Percentiles rank a stretch among this genome's conserved stretches.
phyloP scores from a whole-genome alignment of 345 rosid species.

The Boechera divaricarpa region DNA sequence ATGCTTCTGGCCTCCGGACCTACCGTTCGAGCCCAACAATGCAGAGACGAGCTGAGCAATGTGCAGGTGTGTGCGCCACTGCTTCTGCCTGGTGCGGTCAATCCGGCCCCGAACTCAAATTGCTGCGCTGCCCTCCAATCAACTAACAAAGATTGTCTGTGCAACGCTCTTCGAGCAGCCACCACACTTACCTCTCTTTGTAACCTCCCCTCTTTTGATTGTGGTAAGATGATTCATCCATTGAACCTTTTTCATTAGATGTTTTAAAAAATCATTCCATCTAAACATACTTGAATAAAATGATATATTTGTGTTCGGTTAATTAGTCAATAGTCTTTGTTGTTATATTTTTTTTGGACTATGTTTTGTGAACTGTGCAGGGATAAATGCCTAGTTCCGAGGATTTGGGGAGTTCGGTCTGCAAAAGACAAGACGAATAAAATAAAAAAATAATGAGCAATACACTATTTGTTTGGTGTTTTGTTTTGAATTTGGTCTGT shows the following conservation, averaged over 20 bases:
- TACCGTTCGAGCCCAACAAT: constrained; percentile 36
- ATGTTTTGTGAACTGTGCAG: constrained; percentile 35
- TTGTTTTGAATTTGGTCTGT: constrained; percentile 19
- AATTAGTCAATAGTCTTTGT: constrained; percentile 6
- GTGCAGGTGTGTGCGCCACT: constrained; percentile 42
- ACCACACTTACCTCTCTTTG: constrained; percentile 41
- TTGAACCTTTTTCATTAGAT: neutral
- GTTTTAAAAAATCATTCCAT: neutral
- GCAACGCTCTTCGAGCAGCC: constrained; percentile 44
- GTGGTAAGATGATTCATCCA: constrained; percentile 32
- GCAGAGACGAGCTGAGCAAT: constrained; percentile 21
- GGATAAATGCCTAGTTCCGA: constrained; percentile 38
- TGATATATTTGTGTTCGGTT: neutral
- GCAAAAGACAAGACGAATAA: constrained; percentile 34
- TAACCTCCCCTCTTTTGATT: constrained; percentile 43
- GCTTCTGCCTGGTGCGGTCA: constrained; percentile 41
- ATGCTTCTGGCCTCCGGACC: constrained; percentile 25
- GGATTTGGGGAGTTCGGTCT: constrained; percentile 43
- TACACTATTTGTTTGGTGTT: neutral
- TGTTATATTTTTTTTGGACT: neutral
- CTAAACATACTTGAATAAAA: neutral
- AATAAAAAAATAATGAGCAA: constrained; percentile 23
- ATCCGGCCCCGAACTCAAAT: constrained; percentile 31
- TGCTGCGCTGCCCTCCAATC: constrained; percentile 41
- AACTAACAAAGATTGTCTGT: constrained; percentile 42